phyloP scores from a whole-genome alignment of 352 stramenopile species.

The Phytopythium vexans region DNA sequence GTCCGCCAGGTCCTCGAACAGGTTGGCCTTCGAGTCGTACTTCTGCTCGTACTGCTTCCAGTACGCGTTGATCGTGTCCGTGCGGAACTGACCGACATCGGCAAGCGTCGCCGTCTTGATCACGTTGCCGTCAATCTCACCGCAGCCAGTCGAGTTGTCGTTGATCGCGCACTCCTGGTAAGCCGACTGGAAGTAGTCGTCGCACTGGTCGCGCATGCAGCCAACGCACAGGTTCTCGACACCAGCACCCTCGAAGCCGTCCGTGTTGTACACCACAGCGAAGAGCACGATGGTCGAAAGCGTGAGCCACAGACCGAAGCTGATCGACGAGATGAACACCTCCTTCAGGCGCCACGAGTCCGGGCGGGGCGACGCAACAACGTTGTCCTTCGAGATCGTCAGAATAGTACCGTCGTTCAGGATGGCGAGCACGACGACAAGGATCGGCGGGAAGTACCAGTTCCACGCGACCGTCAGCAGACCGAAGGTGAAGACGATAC shows the following conservation, averaged over 20 bases:
- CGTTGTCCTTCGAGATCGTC: conserved; percentile 80
- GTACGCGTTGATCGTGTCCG: conserved; percentile 36
- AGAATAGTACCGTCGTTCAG: conserved; percentile 89
- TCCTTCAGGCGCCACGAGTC: conserved; percentile 74
- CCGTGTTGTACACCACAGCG: conserved; percentile 50
- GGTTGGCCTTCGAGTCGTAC: conserved; percentile 41
- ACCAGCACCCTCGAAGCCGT: conserved; percentile 43
- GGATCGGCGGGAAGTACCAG: conserved; percentile 85
- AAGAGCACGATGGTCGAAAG: conserved; percentile 69
- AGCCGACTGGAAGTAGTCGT: conserved; percentile 52
- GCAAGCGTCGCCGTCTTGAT: conserved; percentile 24
- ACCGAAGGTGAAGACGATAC: conserved; percentile 88
- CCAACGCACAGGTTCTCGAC: conserved; percentile 62
- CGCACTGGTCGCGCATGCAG: conserved; percentile 56
- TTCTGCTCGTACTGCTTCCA: conserved; percentile 36
- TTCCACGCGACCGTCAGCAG: conserved; percentile 86
- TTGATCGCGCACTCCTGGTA: conserved; percentile 48
- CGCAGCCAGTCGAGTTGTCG: conserved; percentile 47
- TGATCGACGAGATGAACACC: conserved; percentile 67
- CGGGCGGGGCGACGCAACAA: conserved; percentile 50
- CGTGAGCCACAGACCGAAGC: conserved; percentile 64
- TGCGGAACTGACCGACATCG: conserved; percentile 42
- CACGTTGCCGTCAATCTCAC: conserved; percentile 59
- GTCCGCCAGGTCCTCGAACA: conserved; percentile 57
- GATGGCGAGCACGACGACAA: conserved; percentile 89